Conservation (phyloP, 306 rosid species). For the Corylus americana region DNA sequence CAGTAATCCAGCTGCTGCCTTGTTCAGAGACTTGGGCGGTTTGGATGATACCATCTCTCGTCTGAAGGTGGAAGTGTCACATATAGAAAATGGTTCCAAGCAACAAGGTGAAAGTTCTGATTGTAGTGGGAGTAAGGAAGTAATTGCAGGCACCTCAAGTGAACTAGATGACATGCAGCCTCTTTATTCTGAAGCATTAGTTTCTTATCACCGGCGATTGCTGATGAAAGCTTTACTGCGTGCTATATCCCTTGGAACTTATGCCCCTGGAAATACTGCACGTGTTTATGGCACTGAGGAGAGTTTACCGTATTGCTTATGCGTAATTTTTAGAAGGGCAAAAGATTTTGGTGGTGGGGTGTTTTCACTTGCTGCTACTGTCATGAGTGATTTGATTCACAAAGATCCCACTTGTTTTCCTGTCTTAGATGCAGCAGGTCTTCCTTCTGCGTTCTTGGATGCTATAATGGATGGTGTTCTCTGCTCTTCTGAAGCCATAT, state of each 20-base stretch:
- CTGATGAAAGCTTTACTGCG: constrained; percentile 91
- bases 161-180: constrained; percentile 71
- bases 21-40: constrained; percentile 98
- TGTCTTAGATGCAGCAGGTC: constrained; percentile 83
- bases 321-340: constrained; percentile 78
- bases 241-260: constrained; percentile 91
- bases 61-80: constrained; percentile 77
- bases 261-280: constrained; percentile 90
- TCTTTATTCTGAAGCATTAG: constrained; percentile 75
- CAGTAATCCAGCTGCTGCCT: constrained; percentile 93
- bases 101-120: constrained; percentile 59
- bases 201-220: constrained; percentile 76
- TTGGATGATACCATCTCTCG: constrained; percentile 92
- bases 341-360: constrained; percentile 97
- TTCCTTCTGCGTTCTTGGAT: constrained; percentile 89
- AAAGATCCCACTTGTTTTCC: constrained; percentile 98
- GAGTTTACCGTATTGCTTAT: constrained; percentile 83
- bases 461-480: constrained; percentile 94
- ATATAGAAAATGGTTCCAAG: constrained; percentile 75
- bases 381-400: constrained; percentile 95
- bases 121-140: constrained; percentile 46
- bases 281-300: constrained; percentile 88
- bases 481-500: constrained; percentile 88
- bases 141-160: constrained; percentile 49
- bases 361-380: constrained; percentile 94